Base-by-base conservation (phyloP, 345 rosid species). In the Limnanthes douglasii region DNA sequence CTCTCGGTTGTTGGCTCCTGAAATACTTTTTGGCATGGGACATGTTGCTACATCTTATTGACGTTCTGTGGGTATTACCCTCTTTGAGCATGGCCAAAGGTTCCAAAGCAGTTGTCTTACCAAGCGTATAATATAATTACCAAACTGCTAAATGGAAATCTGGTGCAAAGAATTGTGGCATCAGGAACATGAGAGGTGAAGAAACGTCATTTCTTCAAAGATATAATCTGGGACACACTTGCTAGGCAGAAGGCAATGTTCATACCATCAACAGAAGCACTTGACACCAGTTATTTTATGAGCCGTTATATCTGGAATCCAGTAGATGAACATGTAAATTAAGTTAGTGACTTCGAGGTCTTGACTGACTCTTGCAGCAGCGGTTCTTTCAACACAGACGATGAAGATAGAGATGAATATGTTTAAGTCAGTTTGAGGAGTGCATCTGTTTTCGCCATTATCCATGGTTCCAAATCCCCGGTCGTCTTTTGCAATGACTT, bases 211-310 rank as follows among this genome's bases (percentile, higher is more conserved):
- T 84, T 90, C 57, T 84, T 90, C 59, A 72, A 63, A 65, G 64
- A 90, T 61, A 75, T 84, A 21, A 90, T 64, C 61, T 90, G 94
- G 98, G 94, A 73, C 54, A 84, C 98, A 3, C 82, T 90, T 28
- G 80, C 98, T 15, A 59, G 90, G 57, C 98, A 90, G 60, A 90
- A 90, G 94, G 98, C 96, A 51, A 77, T 64, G 72, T 84, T 90
- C 72, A 80, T 80, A 53, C 98, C 98, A 65, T 48, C 73, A 34
- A 73, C 80, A 25, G 94, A 90, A 43, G 68, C 80, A 36, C 69
- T 61, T 3, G 96, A 90, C 56, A 77, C 96, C 0, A 77, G 98
- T 51, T 90, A 90, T 36, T 90, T 90, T 61, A 73, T 80, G 80
- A 77, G 98, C 65, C 65, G 98, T 2, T 77, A 80, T 44, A 62